Conservation (phyloP, 1,139 yeast genomes). For the Lodderomyces parapsilosis region DNA sequence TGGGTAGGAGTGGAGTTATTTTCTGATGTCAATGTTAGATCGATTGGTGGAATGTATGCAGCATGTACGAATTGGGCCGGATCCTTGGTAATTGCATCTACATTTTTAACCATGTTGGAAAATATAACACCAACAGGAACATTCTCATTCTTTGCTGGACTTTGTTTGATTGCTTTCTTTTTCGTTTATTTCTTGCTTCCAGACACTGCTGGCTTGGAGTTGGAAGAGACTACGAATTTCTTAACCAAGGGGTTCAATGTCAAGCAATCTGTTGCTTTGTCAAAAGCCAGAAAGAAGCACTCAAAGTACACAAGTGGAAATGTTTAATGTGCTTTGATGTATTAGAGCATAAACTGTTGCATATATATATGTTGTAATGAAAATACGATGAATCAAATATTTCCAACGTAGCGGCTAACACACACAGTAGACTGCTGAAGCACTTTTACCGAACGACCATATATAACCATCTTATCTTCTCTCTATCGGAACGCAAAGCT, state of each 20-base stretch:
- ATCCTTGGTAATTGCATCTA: conserved; percentile 83
- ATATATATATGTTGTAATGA: neutral
- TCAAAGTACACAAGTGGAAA: conserved; percentile 17
- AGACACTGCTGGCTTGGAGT: conserved; percentile 83
- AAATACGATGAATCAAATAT: too few relatives aligned
- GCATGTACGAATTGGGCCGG: conserved; percentile 98
- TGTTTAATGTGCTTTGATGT: neutral
- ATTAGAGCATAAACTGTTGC: neutral
- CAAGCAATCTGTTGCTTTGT: conserved; percentile 62
- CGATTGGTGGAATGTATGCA: conserved; percentile 86
- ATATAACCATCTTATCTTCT: too few relatives aligned
- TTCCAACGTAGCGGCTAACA: too few relatives aligned
- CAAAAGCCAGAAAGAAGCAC: conserved; percentile 45
- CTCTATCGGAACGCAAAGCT: too few relatives aligned
- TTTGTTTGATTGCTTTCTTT: conserved; percentile 67
- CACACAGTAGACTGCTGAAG: too few relatives aligned
- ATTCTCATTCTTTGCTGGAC: conserved; percentile 82
- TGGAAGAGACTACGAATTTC: conserved; percentile 85
- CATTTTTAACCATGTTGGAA: conserved; percentile 90
- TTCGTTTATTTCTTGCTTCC: conserved; percentile 85
- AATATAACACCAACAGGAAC: conserved; percentile 95
- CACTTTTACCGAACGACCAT: too few relatives aligned
- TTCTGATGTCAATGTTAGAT: conserved; percentile 85
- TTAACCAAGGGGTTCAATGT: conserved; percentile 84
- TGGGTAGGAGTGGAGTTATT: conserved; percentile 97